Conservation (phyloP, 2,329 filamentous ascomycete genomes). For the Aureobasidium pullulans region DNA sequence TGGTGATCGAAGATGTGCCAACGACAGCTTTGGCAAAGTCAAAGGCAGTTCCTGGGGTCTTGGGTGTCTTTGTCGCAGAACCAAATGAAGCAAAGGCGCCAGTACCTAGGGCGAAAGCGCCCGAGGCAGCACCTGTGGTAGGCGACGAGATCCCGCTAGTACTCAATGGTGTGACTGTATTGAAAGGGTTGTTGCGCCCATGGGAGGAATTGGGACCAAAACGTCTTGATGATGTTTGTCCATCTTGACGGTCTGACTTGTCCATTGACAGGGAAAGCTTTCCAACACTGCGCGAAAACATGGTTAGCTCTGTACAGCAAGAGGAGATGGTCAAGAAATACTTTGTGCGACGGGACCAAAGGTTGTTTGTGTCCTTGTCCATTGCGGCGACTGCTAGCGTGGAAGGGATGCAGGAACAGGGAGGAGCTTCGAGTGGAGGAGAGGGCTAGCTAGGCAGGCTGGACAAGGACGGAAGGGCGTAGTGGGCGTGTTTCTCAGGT, state of each 20-base stretch:
- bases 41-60: slow-evolving; percentile 72
- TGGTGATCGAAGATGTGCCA: slow-evolving; percentile 38
- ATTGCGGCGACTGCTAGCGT: slow-evolving; percentile 14
- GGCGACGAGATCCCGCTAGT: slow-evolving; percentile 62
- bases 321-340: slow-evolving; percentile 35
- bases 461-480: slow-evolving; percentile 8
- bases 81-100: slow-evolving; percentile 97
- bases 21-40: slow-evolving; percentile 59
- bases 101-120: slow-evolving; percentile 86
- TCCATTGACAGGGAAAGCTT: slow-evolving; percentile 86
- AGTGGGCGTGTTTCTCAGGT: not conserved
- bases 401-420: not conserved
- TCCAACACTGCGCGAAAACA: slow-evolving; percentile 52
- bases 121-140: slow-evolving; percentile 60
- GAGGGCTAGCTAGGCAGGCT: slow-evolving; percentile 10
- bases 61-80: slow-evolving; percentile 72
- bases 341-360: slow-evolving; percentile 81
- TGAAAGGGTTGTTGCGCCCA: slow-evolving; percentile 72
- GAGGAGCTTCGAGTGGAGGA: not conserved
- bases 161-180: slow-evolving; percentile 62
- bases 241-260: slow-evolving; percentile 46
- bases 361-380: slow-evolving; percentile 24
- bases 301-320: not conserved
- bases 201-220: slow-evolving; percentile 66
- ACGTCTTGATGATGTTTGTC: slow-evolving; percentile 59